phyloP scores from a whole-genome alignment of 345 rosid species.

The Litchi chinensis region DNA sequence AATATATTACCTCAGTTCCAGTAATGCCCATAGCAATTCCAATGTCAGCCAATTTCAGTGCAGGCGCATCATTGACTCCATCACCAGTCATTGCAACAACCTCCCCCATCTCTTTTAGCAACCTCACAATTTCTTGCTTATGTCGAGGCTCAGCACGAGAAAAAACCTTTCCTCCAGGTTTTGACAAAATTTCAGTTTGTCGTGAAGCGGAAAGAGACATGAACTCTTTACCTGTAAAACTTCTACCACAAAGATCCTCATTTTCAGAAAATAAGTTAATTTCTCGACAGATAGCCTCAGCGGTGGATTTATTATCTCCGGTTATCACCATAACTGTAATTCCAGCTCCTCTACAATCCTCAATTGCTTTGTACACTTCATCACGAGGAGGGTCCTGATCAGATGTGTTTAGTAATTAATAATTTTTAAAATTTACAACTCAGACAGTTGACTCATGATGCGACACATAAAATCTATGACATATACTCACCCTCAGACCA shows the following conservation, averaged over 20 bases:
- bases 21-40: slow-evolving; percentile 97
- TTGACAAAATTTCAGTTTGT: slow-evolving; percentile 53
- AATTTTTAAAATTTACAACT: slow-evolving; percentile 3
- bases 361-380: slow-evolving; percentile 73
- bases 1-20: slow-evolving; percentile 80
- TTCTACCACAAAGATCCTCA: slow-evolving; percentile 63
- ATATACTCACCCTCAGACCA: slow-evolving; percentile 68
- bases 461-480: slow-evolving; percentile 2
- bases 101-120: slow-evolving; percentile 87
- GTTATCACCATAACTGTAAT: slow-evolving; percentile 91
- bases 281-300: slow-evolving; percentile 86
- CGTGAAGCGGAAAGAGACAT: slow-evolving; percentile 56
- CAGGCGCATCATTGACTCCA: slow-evolving; percentile 98
- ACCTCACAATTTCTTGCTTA: slow-evolving; percentile 89
- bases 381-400: slow-evolving; percentile 91
- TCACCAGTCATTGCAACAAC: slow-evolving; percentile 99
- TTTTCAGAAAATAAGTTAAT: slow-evolving; percentile 56
- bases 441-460: background rate
- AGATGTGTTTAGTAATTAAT: slow-evolving; percentile 8
- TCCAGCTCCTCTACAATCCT: slow-evolving; percentile 83
- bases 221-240: slow-evolving; percentile 82
- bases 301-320: slow-evolving; percentile 95
- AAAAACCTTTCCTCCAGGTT: slow-evolving; percentile 81
- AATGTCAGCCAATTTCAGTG: slow-evolving; percentile 90
- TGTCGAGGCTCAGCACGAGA: slow-evolving; percentile 93